Evolutionary conservation across 768 basidiomycete genomes (phyloP), one percentile per base, ranked within the genome.

Genomic region (Suillus paluster): DNA sequence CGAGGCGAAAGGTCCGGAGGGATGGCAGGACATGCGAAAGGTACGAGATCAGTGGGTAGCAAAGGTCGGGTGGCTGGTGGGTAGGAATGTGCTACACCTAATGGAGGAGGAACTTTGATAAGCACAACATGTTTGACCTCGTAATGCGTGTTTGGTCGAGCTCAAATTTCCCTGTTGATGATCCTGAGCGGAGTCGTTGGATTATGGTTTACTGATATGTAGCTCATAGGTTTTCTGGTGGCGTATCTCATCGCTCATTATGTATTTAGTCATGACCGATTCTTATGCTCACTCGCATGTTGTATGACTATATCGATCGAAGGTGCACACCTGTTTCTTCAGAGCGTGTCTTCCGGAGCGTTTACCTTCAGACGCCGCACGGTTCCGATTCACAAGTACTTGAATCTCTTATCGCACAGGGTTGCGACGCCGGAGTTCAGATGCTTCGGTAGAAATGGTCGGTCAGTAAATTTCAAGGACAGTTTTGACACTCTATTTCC

Each of bases 31-130:
- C 45, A 76, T 85, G 77, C 74, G 77, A 66, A 76, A 77, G 15
- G 72, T 86, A 23, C 74, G 84, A 63, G 88, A 94, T 70, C 76
- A 78, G 38, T 94, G 91, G 91, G 83, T 93, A 17, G 66, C 72
- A 17, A 89, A 85, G 68, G 91, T 91, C 27, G 92, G 92, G 2
- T 94, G 93, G 92, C 71, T 92, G 38, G 87, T 91, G 9, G 88
- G 90, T 4, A 72, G 73, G 61, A 75, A 60, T 23, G 71, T 68
- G 46, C 19, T 65, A 23, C 73, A 75, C 21, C 62, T 70, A 60
- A 75, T 75, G 73, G 73, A 76, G 57, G 72, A 73, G 60, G 69
- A 69, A 60, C 66, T 42, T 38, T 68, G 61, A 70, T 53, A 42
- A 23, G 4, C 27, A 30, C 8, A n/a, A 9, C 21, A 3, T 34